Conservation (phyloP, 768 basidiomycete species). For the Russula sp. region DNA sequence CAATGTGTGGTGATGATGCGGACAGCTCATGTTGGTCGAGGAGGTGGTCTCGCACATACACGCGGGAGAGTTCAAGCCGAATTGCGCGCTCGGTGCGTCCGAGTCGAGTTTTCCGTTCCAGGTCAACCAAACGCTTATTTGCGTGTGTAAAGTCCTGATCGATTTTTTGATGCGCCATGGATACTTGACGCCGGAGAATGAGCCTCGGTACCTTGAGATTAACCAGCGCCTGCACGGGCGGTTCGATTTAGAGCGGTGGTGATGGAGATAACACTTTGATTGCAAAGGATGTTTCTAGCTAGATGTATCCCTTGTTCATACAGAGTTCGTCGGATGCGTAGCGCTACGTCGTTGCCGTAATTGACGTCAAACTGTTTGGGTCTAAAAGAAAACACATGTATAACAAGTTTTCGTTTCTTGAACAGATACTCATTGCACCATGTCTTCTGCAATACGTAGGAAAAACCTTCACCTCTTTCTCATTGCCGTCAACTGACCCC, state of each 20-base stretch:
- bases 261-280: background rate
- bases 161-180: slow-evolving; percentile 89
- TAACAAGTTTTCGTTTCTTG: too few relatives aligned
- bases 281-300: background rate
- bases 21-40: slow-evolving; percentile 58
- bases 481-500: background rate
- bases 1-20: background rate
- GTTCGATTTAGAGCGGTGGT: slow-evolving; percentile 58
- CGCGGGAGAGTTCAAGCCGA: slow-evolving; percentile 79
- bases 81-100: slow-evolving; percentile 73
- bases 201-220: slow-evolving; percentile 76
- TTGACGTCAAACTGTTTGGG: too few relatives aligned
- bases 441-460: slow-evolving; percentile 22
- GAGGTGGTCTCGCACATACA: slow-evolving; percentile 59
- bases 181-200: slow-evolving; percentile 79
- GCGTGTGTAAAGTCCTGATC: slow-evolving; percentile 57
- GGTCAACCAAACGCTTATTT: background rate
- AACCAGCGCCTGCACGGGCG: slow-evolving; percentile 62
- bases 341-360: too few relatives aligned
- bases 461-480: background rate
- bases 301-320: background rate
- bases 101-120: background rate
- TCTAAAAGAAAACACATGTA: too few relatives aligned
- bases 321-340: too few relatives aligned
- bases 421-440: background rate